Percentiles rank a stretch among this genome's conserved stretches.
Evolutionary conservation across 2,329 filamentous ascomycete species (phyloP).

Genomic region (Calonectria honghensis): DNA sequence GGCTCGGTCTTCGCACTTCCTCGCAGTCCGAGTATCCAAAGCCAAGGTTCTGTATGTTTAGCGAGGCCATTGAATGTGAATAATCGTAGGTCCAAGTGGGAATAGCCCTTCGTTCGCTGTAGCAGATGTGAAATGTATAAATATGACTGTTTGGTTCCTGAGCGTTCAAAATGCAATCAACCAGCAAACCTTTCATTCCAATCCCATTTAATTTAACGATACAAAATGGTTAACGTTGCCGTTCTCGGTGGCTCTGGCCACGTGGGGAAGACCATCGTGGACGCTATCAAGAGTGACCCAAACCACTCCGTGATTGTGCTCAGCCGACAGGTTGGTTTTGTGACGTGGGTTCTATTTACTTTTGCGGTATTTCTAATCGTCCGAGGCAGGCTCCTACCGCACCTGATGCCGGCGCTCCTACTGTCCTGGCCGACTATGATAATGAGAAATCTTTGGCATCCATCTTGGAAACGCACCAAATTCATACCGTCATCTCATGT

Average conservation of each 20-base stretch:
- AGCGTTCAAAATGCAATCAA: background rate
- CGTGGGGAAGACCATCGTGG: constrained; percentile 40
- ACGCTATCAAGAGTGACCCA: constrained; percentile 31
- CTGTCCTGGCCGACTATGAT: constrained; percentile 14
- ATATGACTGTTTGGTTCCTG: background rate
- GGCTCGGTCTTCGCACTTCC: constrained; percentile 4
- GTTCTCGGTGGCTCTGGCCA: constrained; percentile 42
- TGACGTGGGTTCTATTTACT: too few species aligned
- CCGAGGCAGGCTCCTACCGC: background rate
- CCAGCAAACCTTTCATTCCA: background rate
- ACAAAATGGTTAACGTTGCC: constrained; percentile 38
- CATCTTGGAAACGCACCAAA: constrained; percentile 4
- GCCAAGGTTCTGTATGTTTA: background rate
- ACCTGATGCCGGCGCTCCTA: background rate
- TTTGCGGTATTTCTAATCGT: background rate
- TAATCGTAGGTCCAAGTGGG: background rate
- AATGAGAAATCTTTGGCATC: constrained; percentile 3
- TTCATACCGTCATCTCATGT: constrained; percentile 30
- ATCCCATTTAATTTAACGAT: background rate
- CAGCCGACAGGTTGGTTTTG: constrained; percentile 30
- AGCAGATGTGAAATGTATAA: background rate
- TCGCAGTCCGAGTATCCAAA: background rate
- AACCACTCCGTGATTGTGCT: constrained; percentile 37
- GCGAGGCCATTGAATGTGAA: background rate
- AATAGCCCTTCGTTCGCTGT: background rate